phyloP scores from a whole-genome alignment of 129 eudicot species.

The Flaveria robusta region DNA sequence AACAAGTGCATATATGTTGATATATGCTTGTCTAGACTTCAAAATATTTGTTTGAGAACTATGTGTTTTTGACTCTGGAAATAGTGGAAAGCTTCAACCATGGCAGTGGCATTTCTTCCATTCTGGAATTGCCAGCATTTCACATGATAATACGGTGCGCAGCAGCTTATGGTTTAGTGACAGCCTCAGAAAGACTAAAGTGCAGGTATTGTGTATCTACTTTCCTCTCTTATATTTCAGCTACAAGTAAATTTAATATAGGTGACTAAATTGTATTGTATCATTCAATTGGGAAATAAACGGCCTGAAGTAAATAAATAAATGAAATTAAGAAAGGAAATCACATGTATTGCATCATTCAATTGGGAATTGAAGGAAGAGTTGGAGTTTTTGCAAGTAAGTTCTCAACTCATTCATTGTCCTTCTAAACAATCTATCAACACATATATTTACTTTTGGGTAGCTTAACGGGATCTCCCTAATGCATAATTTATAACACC shows the following conservation, averaged over 20 bases:
- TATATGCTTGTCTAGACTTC: neutral
- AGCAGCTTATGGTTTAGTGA: conserved; percentile 8
- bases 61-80: neutral
- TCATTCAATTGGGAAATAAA: neutral
- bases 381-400: conserved; percentile 25
- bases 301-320: neutral
- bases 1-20: conserved; percentile 5
- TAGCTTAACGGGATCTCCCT: conserved; percentile 25
- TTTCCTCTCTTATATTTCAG: neutral
- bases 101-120: conserved; percentile 48
- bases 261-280: conserved; percentile 2
- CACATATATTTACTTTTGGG: neutral
- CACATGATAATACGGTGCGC: conserved; percentile 12
- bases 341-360: neutral
- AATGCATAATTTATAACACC: conserved; percentile 6
- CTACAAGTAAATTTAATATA: neutral
- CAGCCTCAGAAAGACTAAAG: conserved; percentile 14
- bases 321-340: neutral
- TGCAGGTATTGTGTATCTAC: conserved; percentile 11
- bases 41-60: conserved; percentile 9
- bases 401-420: conserved; percentile 13
- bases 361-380: conserved; percentile 17
- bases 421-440: conserved; percentile 24
- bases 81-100: conserved; percentile 50
- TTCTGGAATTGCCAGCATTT: neutral